Conservation (phyloP, 2,329 filamentous ascomycete species). For the Capronia epimyces region DNA sequence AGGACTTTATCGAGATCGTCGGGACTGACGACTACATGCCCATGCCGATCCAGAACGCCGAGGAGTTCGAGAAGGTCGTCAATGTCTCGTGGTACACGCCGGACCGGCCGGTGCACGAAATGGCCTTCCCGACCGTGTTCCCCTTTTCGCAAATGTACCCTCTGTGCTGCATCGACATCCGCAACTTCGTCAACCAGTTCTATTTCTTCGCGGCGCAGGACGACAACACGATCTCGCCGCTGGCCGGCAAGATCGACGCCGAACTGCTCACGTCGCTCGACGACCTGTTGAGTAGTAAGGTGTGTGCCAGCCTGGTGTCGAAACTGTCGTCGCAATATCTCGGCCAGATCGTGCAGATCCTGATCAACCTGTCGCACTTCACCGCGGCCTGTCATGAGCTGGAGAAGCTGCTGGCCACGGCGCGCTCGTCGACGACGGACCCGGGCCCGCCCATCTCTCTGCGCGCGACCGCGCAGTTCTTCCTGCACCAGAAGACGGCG, state of each 20-base stretch:
- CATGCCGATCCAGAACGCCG: conserved; percentile 85
- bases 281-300: conserved; percentile 84
- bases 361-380: conserved; percentile 96
- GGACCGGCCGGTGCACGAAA: conserved; percentile 67
- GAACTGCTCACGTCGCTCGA: conserved; percentile 86
- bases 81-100: conserved; percentile 95
- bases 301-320: conserved; percentile 84
- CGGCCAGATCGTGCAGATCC: conserved; percentile 95
- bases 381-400: conserved; percentile 87
- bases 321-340: conserved; percentile 86
- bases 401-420: conserved; percentile 77
- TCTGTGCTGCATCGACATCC: conserved; percentile 93
- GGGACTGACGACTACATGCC: conserved; percentile 99
- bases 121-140: conserved; percentile 88
- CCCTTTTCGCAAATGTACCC: conserved; percentile 99
- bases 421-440: conserved; percentile 63
- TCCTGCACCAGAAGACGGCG: conserved; percentile 85
- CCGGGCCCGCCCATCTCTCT: conserved; percentile 55
- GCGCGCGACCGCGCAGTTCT: conserved; percentile 75
- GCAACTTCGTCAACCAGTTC: conserved; percentile 96
- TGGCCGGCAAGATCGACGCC: conserved; percentile 71
- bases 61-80: conserved; percentile 93
- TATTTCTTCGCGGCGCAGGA: conserved; percentile 97
- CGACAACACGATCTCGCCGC: conserved; percentile 67
- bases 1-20: conserved; percentile 87